Evolutionary conservation across 495 filamentous ascomycete species (phyloP), one percentile per base, ranked within the genome.

Genomic region (Podospora pseudoanserina): DNA sequence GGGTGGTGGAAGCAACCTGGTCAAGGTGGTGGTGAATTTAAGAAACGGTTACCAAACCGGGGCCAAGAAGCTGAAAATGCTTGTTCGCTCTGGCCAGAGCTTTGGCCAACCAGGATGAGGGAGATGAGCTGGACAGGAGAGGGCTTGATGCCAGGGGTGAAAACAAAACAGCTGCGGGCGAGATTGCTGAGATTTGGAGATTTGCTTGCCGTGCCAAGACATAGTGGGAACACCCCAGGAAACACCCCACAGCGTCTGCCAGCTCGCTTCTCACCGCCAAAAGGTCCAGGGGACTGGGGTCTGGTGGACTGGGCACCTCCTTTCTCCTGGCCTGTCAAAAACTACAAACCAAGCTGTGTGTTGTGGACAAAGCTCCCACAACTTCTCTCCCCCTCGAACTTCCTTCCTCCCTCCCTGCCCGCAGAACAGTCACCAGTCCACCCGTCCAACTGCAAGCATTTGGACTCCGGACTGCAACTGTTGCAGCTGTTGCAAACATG

Each of bases 401-500:
- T 49, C 39, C 39, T 49, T 49, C 20, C 19, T 58, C 26, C 27
- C 64, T 30, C 26, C 27, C 64, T 30, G 57, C 49, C 49, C 6
- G 19, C 61, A 34, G 27, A 39, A 20, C 26, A 39, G 32, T 26
- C 34, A 56, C 28, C 26, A 32, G 49, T 69, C 64, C 64, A 55
- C 49, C 56, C 49, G 23, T 19, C 23, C 23, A 20, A 58, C 55
- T 26, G 23, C 55, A 58, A 5, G 39, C 39, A 49, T 49, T 49
- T 49, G 39, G 39, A 60, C 27, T 44, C 32, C 66, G 18, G 34
- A 65, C 55, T 70, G 74, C 67, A 55, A 67, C 72, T 72, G 54
- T n/a, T 67, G 69, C 66, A 74, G 67, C 58, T 61, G 60, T 39
- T 58, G 64, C 26, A 76, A 79, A 66, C 60, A 83, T 83, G 81